Conservation (phyloP, 202 grass and related monocot genomes). For the Schoenoplectus tabernaemontani region DNA sequence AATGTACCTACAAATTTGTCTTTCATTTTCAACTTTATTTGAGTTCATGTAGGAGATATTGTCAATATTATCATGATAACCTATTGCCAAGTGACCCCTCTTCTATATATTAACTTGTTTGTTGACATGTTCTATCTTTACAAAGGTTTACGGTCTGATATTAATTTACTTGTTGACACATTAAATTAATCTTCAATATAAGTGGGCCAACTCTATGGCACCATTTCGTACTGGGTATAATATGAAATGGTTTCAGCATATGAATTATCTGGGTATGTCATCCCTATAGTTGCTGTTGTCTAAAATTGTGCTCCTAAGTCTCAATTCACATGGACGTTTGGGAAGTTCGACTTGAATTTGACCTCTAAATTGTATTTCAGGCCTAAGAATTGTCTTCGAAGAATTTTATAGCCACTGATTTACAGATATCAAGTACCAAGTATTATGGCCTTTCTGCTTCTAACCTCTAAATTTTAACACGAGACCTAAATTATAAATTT, state of each 20-base stretch:
- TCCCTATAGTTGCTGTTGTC: background rate
- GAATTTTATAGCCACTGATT: background rate
- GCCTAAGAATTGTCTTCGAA: slow-evolving; percentile 8
- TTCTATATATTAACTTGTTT: background rate
- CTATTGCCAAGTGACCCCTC: background rate
- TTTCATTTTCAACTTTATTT: background rate
- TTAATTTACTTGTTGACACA: background rate
- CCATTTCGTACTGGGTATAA: background rate
- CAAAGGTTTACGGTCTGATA: background rate
- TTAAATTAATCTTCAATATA: background rate
- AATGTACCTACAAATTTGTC: background rate
- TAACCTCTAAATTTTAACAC: background rate
- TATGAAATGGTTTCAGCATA: background rate
- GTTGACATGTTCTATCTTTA: background rate
- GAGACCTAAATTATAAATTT: slow-evolving; percentile 6
- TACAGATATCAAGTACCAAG: background rate
- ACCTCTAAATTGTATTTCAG: slow-evolving; percentile 11
- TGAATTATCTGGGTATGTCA: background rate
- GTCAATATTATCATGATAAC: background rate
- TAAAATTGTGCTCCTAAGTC: background rate
- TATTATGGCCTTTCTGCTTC: background rate
- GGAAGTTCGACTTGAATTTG: background rate
- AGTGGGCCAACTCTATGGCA: background rate
- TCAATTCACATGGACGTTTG: background rate
- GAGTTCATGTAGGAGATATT: background rate